Evolutionary conservation across 306 rosid genomes (phyloP).

Genomic region (Cucurbita ficifolia): DNA sequence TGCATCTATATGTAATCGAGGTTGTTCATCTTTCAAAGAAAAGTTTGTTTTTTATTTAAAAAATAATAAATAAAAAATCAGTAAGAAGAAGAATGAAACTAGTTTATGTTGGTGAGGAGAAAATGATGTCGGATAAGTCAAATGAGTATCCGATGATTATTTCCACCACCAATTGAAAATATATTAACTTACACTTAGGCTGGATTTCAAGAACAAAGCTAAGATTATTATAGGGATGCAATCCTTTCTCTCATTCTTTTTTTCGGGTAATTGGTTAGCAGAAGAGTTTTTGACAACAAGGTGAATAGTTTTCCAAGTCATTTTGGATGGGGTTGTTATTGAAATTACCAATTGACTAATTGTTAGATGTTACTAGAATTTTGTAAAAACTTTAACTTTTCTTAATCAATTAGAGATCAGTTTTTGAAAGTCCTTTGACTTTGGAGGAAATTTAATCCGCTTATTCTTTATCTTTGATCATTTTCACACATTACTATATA

Average conservation of each 20-base stretch:
- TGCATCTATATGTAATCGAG: not conserved
- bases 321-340: too few species aligned
- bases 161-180: not conserved
- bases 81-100: not conserved
- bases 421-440: too few species aligned
- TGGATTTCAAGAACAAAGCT: not conserved
- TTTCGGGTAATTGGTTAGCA: not conserved
- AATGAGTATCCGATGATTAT: not conserved
- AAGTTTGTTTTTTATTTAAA: not conserved
- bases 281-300: not conserved
- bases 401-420: too few species aligned
- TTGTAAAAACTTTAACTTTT: too few species aligned
- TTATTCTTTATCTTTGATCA: too few species aligned
- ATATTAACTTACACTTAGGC: not conserved
- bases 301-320: too few species aligned
- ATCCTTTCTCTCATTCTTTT: not conserved
- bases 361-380: too few species aligned
- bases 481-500: not conserved
- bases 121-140: not conserved
- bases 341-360: too few species aligned
- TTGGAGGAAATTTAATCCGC: too few species aligned
- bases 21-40: not conserved
- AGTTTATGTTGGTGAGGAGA: conserved; percentile 5
- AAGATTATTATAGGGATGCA: not conserved
- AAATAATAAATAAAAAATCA: too few species aligned